Evolutionary conservation across 305 asterid genomes (phyloP).

Genomic region (Euphrasia arctica): DNA sequence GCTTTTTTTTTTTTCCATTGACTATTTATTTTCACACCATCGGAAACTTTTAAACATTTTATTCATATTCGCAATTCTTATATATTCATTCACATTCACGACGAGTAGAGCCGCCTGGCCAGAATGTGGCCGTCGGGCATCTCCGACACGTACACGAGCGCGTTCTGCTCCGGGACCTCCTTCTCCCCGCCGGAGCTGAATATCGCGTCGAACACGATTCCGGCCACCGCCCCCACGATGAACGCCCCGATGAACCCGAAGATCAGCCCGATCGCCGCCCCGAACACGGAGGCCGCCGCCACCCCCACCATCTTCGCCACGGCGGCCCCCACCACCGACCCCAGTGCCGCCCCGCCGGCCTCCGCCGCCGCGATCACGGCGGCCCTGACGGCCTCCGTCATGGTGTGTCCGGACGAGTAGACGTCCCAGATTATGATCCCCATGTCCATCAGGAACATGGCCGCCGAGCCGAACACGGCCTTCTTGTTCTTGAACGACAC

Average conservation of each 20-base stretch:
- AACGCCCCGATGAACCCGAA: neutral
- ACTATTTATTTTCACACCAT: no score
- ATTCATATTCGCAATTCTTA: no score
- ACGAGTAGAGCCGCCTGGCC: neutral
- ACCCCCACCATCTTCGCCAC: neutral
- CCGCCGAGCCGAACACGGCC: neutral
- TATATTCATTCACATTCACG: no score
- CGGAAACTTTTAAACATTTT: no score
- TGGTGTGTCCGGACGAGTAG: neutral
- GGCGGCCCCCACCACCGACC: neutral
- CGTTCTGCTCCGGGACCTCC: neutral
- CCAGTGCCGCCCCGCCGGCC: neutral
- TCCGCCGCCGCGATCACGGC: neutral
- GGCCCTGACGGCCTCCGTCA: neutral
- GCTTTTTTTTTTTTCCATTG: no score
- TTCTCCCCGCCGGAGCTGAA: neutral
- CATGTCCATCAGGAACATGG: conserved; percentile 3
- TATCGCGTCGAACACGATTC: neutral
- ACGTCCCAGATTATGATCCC: conserved; percentile 4
- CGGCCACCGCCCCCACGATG: neutral
- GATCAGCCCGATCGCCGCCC: neutral
- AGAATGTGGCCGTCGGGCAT: neutral
- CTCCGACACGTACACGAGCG: neutral
- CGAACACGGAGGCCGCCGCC: neutral
- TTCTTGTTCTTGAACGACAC: neutral